A percentile compares a stretch with the other conserved stretches of the same genome.
Evolutionary conservation across 2,329 filamentous ascomycete species (phyloP).

Genomic region (Trichoderma simmonsii): DNA sequence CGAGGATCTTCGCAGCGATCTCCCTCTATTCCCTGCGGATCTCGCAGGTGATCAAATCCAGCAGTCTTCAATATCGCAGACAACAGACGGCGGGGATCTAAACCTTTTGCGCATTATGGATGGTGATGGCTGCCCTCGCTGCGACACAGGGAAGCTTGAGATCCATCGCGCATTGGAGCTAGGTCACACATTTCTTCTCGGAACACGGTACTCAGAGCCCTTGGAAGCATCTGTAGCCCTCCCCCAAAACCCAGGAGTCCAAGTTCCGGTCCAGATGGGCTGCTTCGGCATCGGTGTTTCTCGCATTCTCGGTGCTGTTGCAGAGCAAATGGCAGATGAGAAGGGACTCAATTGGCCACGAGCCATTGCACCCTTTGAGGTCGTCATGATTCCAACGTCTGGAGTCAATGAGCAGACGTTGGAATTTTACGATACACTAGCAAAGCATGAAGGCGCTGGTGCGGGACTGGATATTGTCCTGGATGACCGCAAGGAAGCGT

Average conservation of each 20-base stretch:
- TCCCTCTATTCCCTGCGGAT: conserved; percentile 28
- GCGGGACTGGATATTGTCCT: conserved; percentile 60
- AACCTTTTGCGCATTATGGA: conserved; percentile 63
- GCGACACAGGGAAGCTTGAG: conserved; percentile 58
- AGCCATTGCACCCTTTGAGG: conserved; percentile 80
- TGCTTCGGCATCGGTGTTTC: conserved; percentile 95
- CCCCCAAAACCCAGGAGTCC: conserved; percentile 27
- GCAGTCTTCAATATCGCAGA: conserved; percentile 29
- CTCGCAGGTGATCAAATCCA: conserved; percentile 12
- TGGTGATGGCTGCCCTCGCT: conserved; percentile 72
- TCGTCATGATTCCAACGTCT: conserved; percentile 59
- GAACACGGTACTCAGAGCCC: conserved; percentile 79
- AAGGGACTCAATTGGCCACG: conserved; percentile 84
- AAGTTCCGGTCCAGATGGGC: conserved; percentile 78
- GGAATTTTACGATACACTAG: conserved; percentile 62
- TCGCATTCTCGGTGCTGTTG: conserved; percentile 82
- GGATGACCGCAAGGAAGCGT: conserved; percentile 66
- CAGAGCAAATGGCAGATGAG: conserved; percentile 68
- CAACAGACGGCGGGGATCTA: conserved; percentile 39
- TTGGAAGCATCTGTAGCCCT: conserved; percentile 61
- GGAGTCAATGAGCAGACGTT: conserved; percentile 47
- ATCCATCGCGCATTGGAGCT: conserved; percentile 79
- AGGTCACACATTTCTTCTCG: conserved; percentile 92
- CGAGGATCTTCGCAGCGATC: conserved; percentile 23
- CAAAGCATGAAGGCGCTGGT: conserved; percentile 19